phyloP scores from a whole-genome alignment of 331 rosid genomes.

The Ulmus americana region DNA sequence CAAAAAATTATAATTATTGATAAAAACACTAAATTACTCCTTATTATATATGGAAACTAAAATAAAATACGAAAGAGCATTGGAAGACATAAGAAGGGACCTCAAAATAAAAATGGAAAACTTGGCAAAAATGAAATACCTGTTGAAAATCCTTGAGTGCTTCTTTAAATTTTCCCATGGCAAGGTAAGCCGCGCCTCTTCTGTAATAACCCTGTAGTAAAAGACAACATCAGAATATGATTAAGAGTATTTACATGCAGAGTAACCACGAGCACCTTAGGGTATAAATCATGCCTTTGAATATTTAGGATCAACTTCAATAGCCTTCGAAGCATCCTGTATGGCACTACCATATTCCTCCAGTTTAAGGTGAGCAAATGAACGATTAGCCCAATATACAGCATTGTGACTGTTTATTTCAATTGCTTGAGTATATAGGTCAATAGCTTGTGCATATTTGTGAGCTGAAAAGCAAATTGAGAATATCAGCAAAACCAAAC shows the following conservation, averaged over 20 bases:
- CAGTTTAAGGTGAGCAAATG: conserved; percentile 84
- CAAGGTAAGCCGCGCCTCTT: conserved; percentile 93
- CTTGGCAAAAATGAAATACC: conserved; percentile 35
- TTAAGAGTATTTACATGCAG: conserved; percentile 7
- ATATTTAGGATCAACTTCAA: conserved; percentile 87
- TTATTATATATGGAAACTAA: not conserved
- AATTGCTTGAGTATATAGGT: conserved; percentile 80
- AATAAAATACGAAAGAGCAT: not conserved
- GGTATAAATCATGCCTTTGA: conserved; percentile 57
- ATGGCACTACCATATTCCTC: conserved; percentile 98
- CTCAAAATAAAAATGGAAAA: not conserved
- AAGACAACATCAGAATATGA: conserved; percentile 28
- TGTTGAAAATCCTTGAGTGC: conserved; percentile 98
- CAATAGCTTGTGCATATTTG: conserved; percentile 81
- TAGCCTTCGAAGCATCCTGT: conserved; percentile 85
- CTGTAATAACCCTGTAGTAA: conserved; percentile 81
- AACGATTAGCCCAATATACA: conserved; percentile 90
- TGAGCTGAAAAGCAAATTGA: conserved; percentile 55
- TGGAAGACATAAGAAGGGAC: not conserved
- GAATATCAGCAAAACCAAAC: conserved; percentile 21
- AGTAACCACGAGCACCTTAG: not conserved
- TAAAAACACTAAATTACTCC: not conserved
- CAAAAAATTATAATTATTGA: not conserved
- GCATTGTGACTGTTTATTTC: conserved; percentile 67
- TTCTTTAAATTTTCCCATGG: conserved; percentile 91